Evolutionary conservation across 164 flowering plant genomes (phyloP), one percentile per base, ranked within the genome.

Genomic region (Vitis riparia): DNA sequence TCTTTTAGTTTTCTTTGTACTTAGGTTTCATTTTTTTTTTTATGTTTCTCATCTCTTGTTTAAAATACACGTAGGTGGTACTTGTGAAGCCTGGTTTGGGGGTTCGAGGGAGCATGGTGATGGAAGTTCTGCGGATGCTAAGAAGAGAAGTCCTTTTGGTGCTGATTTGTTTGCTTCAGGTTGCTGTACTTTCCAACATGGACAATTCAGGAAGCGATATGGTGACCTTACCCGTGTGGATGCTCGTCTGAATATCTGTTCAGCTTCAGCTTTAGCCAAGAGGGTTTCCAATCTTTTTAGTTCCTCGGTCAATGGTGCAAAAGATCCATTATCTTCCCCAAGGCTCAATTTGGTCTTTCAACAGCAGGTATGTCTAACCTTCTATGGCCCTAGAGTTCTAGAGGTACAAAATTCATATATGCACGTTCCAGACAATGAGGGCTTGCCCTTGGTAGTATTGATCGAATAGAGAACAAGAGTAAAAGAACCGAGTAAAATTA

Each of bases 131-230:
- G 47, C 55, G 3, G 65, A n/a, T 19, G 27, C 76, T 59, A 74
- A 68, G 63, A 68, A 51, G 55, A 83, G 86, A 73, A 82, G 71
- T 65, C 85, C 82, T 47, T 60, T 89, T 4, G 77, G 60, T 64
- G 90, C 89, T 55, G 97, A 94, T 75, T 62, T 88, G 49, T 94
- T 91, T 83, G 95, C 91, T 23, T 94, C 98, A 30, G 51, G 79
- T 60, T 83, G 94, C 81, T 89, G 70, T 77, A 87, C 91, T 19
- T 77, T 79, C 49, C 98, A 91, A 77, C 95, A 84, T 70, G 98
- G 98, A 59, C 82, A 77, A 59, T 94, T 94, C 79, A 85, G 83
- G 68, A 79, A 86, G 63, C 14, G 0, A 1, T 87, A 68, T 65
- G 76, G 81, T 66, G 97, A 94, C 71, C 83, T 94, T 30, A 92